A percentile compares a stretch with the other conserved stretches of the same genome.
Evolutionary conservation across 192 early-diverging fungal genomes (phyloP).

Genomic region (Rhizophlyctis rosea): DNA sequence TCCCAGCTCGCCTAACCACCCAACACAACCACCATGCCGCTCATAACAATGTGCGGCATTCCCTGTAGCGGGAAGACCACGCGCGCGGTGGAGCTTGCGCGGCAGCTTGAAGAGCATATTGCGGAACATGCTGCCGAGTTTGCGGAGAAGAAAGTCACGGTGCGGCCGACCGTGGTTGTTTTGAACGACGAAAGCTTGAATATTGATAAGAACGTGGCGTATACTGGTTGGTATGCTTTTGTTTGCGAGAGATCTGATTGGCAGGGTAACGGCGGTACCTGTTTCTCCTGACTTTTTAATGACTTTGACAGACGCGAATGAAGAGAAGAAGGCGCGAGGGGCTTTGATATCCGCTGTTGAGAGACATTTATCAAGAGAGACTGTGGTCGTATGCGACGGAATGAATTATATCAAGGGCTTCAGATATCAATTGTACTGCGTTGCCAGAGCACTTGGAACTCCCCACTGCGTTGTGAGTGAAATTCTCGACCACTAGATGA

Average conservation of each 20-base stretch:
- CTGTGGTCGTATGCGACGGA: slow-evolving; percentile 87
- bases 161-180: slow-evolving; percentile 47
- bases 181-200: slow-evolving; percentile 78
- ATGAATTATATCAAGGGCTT: slow-evolving; percentile 99
- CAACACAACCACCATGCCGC: too few relatives aligned
- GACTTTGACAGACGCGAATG: slow-evolving; percentile 34
- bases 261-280: slow-evolving; percentile 19
- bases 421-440: slow-evolving; percentile 93
- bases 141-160: slow-evolving; percentile 3
- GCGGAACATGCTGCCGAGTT: slow-evolving; percentile 6
- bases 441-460: slow-evolving; percentile 78
- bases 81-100: slow-evolving; percentile 69
- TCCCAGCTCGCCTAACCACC: too few relatives aligned
- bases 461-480: slow-evolving; percentile 75
- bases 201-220: slow-evolving; percentile 56
- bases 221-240: slow-evolving; percentile 53
- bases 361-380: slow-evolving; percentile 74
- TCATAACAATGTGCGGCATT: slow-evolving; percentile 82
- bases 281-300: slow-evolving; percentile 2
- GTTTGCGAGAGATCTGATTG: too few relatives aligned
- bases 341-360: slow-evolving; percentile 87
- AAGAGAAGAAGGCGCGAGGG: slow-evolving; percentile 90
- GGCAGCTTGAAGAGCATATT: slow-evolving; percentile 46
- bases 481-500: too few relatives aligned
- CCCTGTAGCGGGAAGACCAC: slow-evolving; percentile 90